Base-by-base conservation (phyloP, 768 basidiomycete genomes). In the Russula foetens region DNA sequence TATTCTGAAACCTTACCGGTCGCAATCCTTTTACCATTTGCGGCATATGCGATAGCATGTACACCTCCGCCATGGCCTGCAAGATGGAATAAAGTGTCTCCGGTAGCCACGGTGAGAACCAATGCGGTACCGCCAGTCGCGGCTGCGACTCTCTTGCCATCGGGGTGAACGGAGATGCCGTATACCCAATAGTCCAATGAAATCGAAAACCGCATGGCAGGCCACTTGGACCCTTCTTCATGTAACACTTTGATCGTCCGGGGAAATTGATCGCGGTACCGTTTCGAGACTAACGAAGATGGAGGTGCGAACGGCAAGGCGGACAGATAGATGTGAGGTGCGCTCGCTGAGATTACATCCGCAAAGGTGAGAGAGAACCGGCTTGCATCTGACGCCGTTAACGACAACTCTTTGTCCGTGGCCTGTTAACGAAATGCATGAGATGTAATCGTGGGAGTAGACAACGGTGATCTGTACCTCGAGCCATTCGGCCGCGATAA, bases 131-230 rank as follows among this genome's bases (percentile, higher is more conserved):
- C n/a, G n/a, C n/a, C n/a, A n/a, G n/a, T n/a, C n/a, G n/a, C n/a
- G n/a, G n/a, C n/a, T n/a, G n/a, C n/a, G n/a, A n/a, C n/a, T n/a
- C n/a, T n/a, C n/a, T n/a, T n/a, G n/a, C 44, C 67, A 39, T 68
- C 66, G 9, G 67, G 60, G 6, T 69, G 66, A 57, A 67, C 65
- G 12, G 63, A 63, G 33, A 66, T 62, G 19, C 66, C 50, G 38
- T 38, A 35, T 11, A 65, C 58, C 11, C 5, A 14, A 19, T 23
- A 26, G 15, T 9, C 48, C 14, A 55, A 52, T 9, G 55, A 38
- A 29, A 69, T 56, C 14, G 65, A 50, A 52, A 46, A 61, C 38
- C 56, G 64, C 48, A 67, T 63, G 24, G 56, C 46, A 0, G 68
- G n/a, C n/a, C n/a, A n/a, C n/a, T n/a, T n/a, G n/a, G n/a, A n/a